A percentile compares a stretch with the other conserved stretches of the same genome.
Conservation (phyloP, 805 yeast species). For the Pichia ethanolica region DNA sequence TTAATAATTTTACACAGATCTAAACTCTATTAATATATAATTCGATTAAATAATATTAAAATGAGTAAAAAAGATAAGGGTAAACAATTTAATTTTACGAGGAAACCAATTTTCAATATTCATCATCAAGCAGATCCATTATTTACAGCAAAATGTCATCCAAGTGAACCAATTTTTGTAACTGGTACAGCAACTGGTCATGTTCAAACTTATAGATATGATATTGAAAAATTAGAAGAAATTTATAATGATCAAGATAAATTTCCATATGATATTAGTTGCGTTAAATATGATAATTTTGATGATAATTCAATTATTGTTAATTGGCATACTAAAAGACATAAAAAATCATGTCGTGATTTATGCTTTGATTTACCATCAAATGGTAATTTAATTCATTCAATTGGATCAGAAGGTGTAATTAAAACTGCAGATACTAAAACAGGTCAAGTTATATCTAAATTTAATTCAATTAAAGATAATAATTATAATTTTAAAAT, state of each 20-base stretch:
- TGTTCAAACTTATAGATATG: conserved; percentile 54
- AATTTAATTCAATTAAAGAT: conserved; percentile 23
- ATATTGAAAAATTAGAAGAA: conserved; percentile 38
- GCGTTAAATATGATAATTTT: conserved; percentile 22
- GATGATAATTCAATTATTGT: conserved; percentile 26
- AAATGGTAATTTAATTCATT: conserved; percentile 48
- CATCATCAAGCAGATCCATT: conserved; percentile 49
- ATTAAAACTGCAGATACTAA: conserved; percentile 64
- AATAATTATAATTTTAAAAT: conserved; percentile 13
- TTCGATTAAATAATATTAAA: no score
- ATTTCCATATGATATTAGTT: conserved; percentile 24
- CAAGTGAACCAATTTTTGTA: conserved; percentile 53
- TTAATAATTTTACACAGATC: no score
- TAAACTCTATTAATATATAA: no score
- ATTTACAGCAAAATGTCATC: conserved; percentile 77
- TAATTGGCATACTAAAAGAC: conserved; percentile 82
- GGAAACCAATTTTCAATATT: conserved; percentile 32
- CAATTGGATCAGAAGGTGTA: conserved; percentile 75
- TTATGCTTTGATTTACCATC: conserved; percentile 49
- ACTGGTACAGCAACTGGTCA: conserved; percentile 82
- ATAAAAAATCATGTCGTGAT: conserved; percentile 80
- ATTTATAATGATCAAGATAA: conserved; percentile 19
- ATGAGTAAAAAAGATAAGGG: background rate
- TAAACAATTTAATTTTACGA: conserved; percentile 7
- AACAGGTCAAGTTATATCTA: conserved; percentile 70